phyloP scores from a whole-genome alignment of 2,329 filamentous ascomycete genomes.

The Parastagonospora nodorum region DNA sequence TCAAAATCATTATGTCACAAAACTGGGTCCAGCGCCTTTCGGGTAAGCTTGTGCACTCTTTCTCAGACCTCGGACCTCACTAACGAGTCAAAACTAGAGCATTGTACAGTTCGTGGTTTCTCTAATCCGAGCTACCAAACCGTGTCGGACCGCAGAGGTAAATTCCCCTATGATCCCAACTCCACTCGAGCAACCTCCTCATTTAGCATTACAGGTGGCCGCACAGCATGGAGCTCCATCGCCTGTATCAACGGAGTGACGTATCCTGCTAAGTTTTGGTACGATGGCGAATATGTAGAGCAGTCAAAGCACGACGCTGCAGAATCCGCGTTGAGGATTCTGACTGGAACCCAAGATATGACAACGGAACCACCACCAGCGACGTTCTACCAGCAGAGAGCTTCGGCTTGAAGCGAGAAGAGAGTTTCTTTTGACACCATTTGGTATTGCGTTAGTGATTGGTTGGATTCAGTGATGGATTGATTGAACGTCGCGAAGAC shows the following conservation, averaged over 20 bases:
- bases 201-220: slow-evolving; percentile 30
- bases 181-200: not conserved
- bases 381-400: slow-evolving; percentile 21
- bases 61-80: not conserved
- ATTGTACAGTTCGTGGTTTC: slow-evolving; percentile 33
- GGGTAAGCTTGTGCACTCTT: slow-evolving; percentile 21
- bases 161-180: slow-evolving; percentile 1
- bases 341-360: slow-evolving; percentile 1
- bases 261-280: slow-evolving; percentile 44
- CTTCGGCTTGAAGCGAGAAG: not conserved
- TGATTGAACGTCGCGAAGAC: no score
- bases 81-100: slow-evolving; percentile 28
- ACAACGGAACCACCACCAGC: slow-evolving; percentile 28
- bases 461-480: no score
- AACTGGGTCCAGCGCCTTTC: slow-evolving; percentile 35
- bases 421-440: no score
- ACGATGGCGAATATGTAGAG: slow-evolving; percentile 39
- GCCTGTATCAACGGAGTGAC: slow-evolving; percentile 30
- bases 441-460: no score
- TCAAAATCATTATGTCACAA: not conserved
- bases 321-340: slow-evolving; percentile 27
- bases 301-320: slow-evolving; percentile 46
- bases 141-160: slow-evolving; percentile 46
- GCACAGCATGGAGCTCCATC: slow-evolving; percentile 45
- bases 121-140: slow-evolving; percentile 40